Percentiles rank a stretch among this genome's conserved stretches.
These are phyloP conservation scores for Baudoinia panamericana DNA, from an alignment of 495 filamentous ascomycete species.

Conservation along the genomic window DNA sequence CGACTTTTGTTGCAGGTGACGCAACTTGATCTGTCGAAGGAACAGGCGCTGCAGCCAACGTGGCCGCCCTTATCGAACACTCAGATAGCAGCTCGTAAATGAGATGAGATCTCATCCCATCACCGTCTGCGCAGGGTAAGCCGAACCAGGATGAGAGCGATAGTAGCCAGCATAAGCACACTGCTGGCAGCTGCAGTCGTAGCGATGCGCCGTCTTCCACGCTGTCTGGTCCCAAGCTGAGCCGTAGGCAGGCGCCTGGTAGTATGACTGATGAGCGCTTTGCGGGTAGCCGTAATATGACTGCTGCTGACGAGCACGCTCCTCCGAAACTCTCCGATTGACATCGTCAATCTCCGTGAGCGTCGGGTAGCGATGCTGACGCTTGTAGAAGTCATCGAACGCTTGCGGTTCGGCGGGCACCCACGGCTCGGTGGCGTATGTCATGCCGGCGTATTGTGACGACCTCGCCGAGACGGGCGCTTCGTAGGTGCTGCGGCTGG, in stretches of 20 bases:
- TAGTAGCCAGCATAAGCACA: conserved; percentile 46
- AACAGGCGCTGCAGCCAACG: no score
- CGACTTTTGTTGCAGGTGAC: no score
- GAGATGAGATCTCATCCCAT: conserved; percentile 21
- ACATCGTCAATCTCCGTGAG: conserved; percentile 31
- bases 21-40: no score
- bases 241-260: conserved; percentile 21
- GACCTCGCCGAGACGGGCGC: conserved; percentile 22
- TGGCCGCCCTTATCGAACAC: no score
- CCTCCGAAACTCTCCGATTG: conserved; percentile 34
- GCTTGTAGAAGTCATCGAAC: conserved; percentile 32
- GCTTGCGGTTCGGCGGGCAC: conserved; percentile 46
- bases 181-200: conserved; percentile 55
- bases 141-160: conserved; percentile 50
- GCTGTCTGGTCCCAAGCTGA: conserved; percentile 22
- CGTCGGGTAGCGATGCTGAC: conserved; percentile 23
- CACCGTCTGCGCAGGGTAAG: conserved; percentile 34
- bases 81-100: no score
- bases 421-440: conserved; percentile 32
- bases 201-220: conserved; percentile 32
- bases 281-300: conserved; percentile 20
- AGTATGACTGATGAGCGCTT: conserved; percentile 15
- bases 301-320: conserved; percentile 25
- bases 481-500: conserved; percentile 18
- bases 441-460: conserved; percentile 35